Evolutionary conservation across 225 moss, liverwort and hornwort genomes (phyloP).

Genomic region (Ulota crispa): DNA sequence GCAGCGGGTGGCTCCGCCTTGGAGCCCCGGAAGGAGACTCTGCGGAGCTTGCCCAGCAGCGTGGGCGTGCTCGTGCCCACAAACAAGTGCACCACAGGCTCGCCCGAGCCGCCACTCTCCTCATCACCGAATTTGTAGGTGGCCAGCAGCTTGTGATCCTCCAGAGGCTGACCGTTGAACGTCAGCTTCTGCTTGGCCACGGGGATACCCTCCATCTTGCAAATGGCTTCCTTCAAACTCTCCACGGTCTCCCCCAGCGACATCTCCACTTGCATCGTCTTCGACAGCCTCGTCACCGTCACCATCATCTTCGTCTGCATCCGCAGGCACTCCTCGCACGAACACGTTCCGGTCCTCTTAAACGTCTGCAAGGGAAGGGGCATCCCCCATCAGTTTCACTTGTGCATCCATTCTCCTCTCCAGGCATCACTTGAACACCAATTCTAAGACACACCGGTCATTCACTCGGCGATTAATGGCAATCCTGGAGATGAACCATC

Average conservation of each 20-base stretch:
- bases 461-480: not conserved
- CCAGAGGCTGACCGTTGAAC: not conserved
- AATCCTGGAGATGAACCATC: not conserved
- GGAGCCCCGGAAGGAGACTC: not conserved
- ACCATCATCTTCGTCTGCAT: conserved; percentile 20
- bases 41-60: conserved; percentile 22
- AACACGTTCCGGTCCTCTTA: conserved; percentile 1
- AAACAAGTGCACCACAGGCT: conserved; percentile 26
- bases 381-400: not conserved
- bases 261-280: conserved; percentile 26
- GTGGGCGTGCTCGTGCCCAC: conserved; percentile 21
- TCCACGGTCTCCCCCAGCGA: conserved; percentile 30
- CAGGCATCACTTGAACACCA: no score
- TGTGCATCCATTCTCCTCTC: not conserved
- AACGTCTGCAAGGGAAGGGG: not conserved
- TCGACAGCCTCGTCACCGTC: not conserved
- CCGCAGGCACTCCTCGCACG: conserved; percentile 24
- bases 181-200: conserved; percentile 25
- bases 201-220: conserved; percentile 21
- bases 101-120: conserved; percentile 13
- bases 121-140: conserved; percentile 20
- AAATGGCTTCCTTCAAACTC: conserved; percentile 27
- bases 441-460: not conserved
- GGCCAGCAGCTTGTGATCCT: conserved; percentile 24
- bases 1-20: not conserved